phyloP scores from a whole-genome alignment of 2,329 filamentous ascomycete genomes.

The Hymenoscyphus repandus region DNA sequence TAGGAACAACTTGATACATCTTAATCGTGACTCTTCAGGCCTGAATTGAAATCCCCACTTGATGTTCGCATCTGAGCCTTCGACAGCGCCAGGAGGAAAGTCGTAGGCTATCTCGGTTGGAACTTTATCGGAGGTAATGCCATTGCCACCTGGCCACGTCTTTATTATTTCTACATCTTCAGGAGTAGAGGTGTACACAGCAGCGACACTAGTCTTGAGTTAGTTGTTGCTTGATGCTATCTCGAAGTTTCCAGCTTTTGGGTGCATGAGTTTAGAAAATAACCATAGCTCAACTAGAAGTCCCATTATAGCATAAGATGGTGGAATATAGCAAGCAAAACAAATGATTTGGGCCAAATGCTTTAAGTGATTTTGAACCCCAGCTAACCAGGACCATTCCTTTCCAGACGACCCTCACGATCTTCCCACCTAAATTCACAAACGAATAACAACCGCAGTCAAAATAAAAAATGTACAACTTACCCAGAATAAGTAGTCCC shows the following conservation, averaged over 20 bases:
- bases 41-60: conserved; percentile 84
- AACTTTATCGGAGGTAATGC: conserved; percentile 84
- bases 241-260: too few relatives aligned
- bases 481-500: conserved; percentile 79
- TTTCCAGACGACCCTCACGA: too few relatives aligned
- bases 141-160: conserved; percentile 77
- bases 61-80: conserved; percentile 41
- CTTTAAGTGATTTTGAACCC: too few relatives aligned
- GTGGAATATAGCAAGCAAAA: too few relatives aligned
- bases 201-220: conserved; percentile 50
- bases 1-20: conserved; percentile 80
- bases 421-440: too few relatives aligned
- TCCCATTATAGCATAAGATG: too few relatives aligned
- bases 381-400: too few relatives aligned
- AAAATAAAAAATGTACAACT: conserved; percentile 30
- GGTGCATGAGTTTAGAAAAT: too few relatives aligned
- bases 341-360: too few relatives aligned
- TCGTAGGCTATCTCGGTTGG: conserved; percentile 69
- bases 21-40: conserved; percentile 68
- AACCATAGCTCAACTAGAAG: too few relatives aligned
- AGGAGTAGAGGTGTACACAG: conserved; percentile 68
- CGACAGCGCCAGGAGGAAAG: conserved; percentile 34
- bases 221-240: conserved; percentile 4
- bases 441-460: background rate
- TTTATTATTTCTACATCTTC: conserved; percentile 82